Percentiles rank a stretch among this genome's conserved stretches.
These are phyloP conservation scores for Fonsecaea erecta DNA, from an alignment of 2,329 filamentous ascomycete species.

Conservation along the genomic window DNA sequence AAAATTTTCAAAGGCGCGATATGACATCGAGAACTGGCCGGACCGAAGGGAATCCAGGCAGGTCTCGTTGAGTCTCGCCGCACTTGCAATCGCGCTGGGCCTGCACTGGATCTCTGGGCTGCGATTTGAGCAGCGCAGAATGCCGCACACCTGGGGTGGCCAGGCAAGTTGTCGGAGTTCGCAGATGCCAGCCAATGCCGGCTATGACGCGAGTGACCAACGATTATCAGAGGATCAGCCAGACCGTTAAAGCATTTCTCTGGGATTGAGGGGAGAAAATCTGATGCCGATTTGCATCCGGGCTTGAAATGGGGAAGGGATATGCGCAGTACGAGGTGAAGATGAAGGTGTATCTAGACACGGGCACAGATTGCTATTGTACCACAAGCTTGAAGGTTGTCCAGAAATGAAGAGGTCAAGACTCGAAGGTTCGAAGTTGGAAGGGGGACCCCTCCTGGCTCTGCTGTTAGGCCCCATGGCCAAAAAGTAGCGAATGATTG, in stretches of 20 bases:
- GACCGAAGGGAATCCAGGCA: slow-evolving; percentile 7
- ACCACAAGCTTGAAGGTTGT: slow-evolving; percentile 24
- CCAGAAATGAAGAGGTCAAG: slow-evolving; percentile 30
- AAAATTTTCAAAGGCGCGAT: slow-evolving; percentile 5
- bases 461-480: slow-evolving; percentile 24
- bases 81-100: not conserved
- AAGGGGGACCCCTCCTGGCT: slow-evolving; percentile 26
- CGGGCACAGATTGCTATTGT: slow-evolving; percentile 28
- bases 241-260: slow-evolving; percentile 16
- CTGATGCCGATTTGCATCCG: slow-evolving; percentile 11
- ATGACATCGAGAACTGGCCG: not conserved
- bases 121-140: not conserved
- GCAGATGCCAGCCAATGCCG: slow-evolving; percentile 9
- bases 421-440: slow-evolving; percentile 25
- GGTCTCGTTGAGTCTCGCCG: not conserved
- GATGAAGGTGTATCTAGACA: slow-evolving; percentile 10
- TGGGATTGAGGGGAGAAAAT: slow-evolving; percentile 9
- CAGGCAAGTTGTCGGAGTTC: not conserved
- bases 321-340: slow-evolving; percentile 13
- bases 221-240: slow-evolving; percentile 17
- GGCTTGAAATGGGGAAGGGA: slow-evolving; percentile 22
- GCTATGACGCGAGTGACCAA: slow-evolving; percentile 7
- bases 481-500: slow-evolving; percentile 27
- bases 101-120: not conserved
- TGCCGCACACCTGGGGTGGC: not conserved